Conservation (phyloP, 2,329 filamentous ascomycete species). For the Trichoderma guizhouense region DNA sequence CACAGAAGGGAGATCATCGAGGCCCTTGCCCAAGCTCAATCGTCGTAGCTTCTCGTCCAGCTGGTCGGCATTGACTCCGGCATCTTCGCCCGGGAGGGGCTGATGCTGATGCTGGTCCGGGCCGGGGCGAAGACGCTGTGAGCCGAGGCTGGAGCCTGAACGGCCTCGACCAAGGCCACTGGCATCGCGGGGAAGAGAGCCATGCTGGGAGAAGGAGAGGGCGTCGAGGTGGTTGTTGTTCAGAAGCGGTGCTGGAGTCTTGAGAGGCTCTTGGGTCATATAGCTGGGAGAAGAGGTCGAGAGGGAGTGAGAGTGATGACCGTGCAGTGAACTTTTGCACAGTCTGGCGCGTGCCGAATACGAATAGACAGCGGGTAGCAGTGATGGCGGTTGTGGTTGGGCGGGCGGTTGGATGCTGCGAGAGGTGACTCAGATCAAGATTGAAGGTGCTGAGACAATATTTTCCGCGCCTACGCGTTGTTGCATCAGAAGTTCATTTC, state of each 20-base stretch:
- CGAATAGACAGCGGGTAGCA: conserved; percentile 2
- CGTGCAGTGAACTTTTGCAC: conserved; percentile 52
- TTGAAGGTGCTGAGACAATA: not conserved
- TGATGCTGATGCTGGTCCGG: not conserved
- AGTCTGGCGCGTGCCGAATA: conserved; percentile 37
- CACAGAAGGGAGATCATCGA: conserved; percentile 29
- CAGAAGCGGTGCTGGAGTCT: conserved; percentile 44
- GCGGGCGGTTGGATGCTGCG: conserved; percentile 19
- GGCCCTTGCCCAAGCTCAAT: conserved; percentile 43
- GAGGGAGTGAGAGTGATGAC: conserved; percentile 36
- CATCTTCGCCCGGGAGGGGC: not conserved
- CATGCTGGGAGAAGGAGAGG: conserved; percentile 51
- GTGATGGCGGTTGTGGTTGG: not conserved
- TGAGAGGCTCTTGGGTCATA: conserved; percentile 60
- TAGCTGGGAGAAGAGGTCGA: conserved; percentile 46
- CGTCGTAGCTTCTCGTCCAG: conserved; percentile 51
- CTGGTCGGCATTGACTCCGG: conserved; percentile 38
- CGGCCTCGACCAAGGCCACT: conserved; percentile 35
- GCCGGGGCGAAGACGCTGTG: conserved; percentile 34
- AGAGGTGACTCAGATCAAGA: not conserved
- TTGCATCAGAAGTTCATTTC: conserved; percentile 2
- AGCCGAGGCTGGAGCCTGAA: conserved; percentile 34
- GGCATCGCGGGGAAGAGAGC: conserved; percentile 46
- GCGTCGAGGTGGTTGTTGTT: conserved; percentile 35
- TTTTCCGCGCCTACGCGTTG: conserved; percentile 27